Percentiles rank a stretch among this genome's conserved stretches.
phyloP scores from a whole-genome alignment of 345 rosid genomes.

The Limnanthes douglasii region DNA sequence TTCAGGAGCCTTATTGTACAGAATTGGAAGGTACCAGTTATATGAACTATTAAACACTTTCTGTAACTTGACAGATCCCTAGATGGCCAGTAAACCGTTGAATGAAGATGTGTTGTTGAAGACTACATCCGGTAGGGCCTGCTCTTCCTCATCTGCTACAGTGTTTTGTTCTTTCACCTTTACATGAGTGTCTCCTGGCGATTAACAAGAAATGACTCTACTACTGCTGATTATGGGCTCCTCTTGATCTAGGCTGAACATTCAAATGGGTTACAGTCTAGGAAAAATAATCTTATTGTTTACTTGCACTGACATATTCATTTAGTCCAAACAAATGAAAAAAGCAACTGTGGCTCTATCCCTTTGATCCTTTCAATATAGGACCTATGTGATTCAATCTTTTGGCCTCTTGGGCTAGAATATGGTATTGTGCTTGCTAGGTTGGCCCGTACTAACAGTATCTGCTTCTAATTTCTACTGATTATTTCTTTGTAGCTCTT shows the following conservation, averaged over 20 bases:
- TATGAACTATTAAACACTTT: not conserved
- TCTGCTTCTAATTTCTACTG: too few relatives aligned
- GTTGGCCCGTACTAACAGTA: too few relatives aligned
- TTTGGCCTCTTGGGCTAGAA: too few relatives aligned
- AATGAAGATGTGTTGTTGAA: constrained; percentile 75
- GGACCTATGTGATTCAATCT: too few relatives aligned
- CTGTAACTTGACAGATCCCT: constrained; percentile 4
- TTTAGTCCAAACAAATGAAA: not conserved
- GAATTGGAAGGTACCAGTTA: constrained; percentile 35
- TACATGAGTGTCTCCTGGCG: not conserved
- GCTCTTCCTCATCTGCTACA: not conserved
- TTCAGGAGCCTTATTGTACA: constrained; percentile 63
- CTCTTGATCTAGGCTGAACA: too few relatives aligned
- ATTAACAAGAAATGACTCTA: not conserved
- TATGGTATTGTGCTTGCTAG: too few relatives aligned
- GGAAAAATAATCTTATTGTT: constrained; percentile 1
- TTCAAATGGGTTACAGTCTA: too few relatives aligned
- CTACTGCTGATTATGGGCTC: not conserved
- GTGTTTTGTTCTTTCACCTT: not conserved
- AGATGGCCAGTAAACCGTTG: constrained; percentile 65
- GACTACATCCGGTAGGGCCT: constrained; percentile 34
- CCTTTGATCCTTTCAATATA: not conserved
- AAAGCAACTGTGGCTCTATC: not conserved
- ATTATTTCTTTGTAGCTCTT: not conserved
- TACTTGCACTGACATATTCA: not conserved